Conservation (phyloP, 2,329 filamentous ascomycete genomes). For the Catunica adiposa region DNA sequence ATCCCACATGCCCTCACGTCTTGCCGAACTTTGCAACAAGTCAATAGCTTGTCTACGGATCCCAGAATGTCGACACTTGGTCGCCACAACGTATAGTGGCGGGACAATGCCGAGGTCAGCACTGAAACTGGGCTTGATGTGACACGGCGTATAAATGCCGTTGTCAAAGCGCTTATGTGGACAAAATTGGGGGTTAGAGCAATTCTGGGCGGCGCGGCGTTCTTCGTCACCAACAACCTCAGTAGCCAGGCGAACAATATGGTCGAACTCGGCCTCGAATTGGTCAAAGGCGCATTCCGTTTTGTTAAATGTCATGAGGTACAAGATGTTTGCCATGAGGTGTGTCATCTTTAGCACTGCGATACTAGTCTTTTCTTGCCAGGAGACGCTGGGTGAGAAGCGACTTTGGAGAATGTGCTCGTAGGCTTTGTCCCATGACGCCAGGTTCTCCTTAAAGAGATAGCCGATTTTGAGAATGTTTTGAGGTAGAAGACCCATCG, state of each 20-base stretch:
- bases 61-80: conserved; percentile 43
- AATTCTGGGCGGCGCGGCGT: conserved; percentile 29
- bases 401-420: conserved; percentile 36
- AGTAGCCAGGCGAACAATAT: conserved; percentile 39
- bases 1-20: conserved; percentile 56
- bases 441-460: conserved; percentile 33
- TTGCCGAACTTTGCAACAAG: conserved; percentile 40
- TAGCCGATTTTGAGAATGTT: conserved; percentile 31
- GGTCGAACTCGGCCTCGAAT: conserved; percentile 34
- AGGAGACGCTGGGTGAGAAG: conserved; percentile 30
- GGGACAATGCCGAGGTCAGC: conserved; percentile 48
- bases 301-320: conserved; percentile 43
- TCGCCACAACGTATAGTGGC: conserved; percentile 48
- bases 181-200: conserved; percentile 29
- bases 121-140: conserved; percentile 46
- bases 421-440: conserved; percentile 40
- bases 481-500: conserved; percentile 35
- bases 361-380: conserved; percentile 42
- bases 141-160: conserved; percentile 28
- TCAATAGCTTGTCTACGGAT: conserved; percentile 44
- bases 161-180: conserved; percentile 24
- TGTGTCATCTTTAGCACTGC: conserved; percentile 47
- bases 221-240: conserved; percentile 46
- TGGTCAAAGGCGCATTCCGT: conserved; percentile 42
- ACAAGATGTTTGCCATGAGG: conserved; percentile 39